Evolutionary conservation across 2,329 filamentous ascomycete genomes (phyloP), one percentile per base, ranked within the genome.

Genomic region (Neocatenulostroma microsporum): DNA sequence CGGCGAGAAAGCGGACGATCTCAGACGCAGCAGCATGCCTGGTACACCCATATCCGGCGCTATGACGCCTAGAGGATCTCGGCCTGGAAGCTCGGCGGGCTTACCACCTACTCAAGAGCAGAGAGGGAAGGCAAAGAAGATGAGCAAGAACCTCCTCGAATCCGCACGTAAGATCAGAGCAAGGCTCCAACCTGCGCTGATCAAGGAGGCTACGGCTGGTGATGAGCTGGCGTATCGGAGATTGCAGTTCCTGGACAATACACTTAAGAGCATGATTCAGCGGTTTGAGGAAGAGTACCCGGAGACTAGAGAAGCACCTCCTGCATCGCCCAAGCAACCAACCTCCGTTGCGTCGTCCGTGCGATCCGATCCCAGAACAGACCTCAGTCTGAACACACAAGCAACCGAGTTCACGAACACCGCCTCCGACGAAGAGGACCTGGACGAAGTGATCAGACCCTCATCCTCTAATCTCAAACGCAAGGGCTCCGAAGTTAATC

Each of bases 261-360:
- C 91, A 0, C 71, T 98, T 8, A 74, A 87, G 53, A 81, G 82
- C 48, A 95, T 96, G 65, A 96, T 96, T 54, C 80, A 85, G 57
- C 82, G 91, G 19, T 98, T 96, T 57, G 91, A 96, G 60, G 84
- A 94, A 57, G 89, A 96, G 61, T 96, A 87, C 53, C 91, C 91
- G 0, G 89, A 96, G 56, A 93, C 84, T 1, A 78, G 85, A 23
- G 68, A 76, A 27, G 48, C 55, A 12, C 44, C 45, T 5, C 41
- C 41, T 18, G 19, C 9, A 6, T 24, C n/a, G n/a, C n/a, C n/a
- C n/a, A n/a, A n/a, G n/a, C n/a, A n/a, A n/a, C n/a, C n/a, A n/a
- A n/a, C n/a, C n/a, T n/a, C n/a, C n/a, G n/a, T n/a, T n/a, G n/a
- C n/a, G n/a, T n/a, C n/a, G n/a, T n/a, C n/a, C n/a, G 19, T 25